These are phyloP conservation scores for Aspergillus bertholletiae DNA, from an alignment of 495 filamentous ascomycete genomes.

Conservation along the genomic window DNA sequence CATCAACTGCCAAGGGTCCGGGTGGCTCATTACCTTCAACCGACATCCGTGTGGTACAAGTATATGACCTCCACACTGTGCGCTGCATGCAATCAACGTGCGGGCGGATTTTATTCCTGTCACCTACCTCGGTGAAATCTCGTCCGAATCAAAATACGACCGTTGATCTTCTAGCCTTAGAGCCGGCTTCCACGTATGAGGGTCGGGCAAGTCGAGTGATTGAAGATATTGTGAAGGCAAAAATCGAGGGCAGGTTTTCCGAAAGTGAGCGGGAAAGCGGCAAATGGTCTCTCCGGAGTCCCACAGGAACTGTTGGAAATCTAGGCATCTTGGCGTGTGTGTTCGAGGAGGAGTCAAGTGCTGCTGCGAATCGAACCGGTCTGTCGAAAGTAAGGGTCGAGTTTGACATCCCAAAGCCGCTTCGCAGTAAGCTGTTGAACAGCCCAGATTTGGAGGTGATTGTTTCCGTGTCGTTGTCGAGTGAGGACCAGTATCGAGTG, in stretches of 20 bases:
- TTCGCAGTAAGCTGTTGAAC: slow-evolving; percentile 26
- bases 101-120: slow-evolving; percentile 70
- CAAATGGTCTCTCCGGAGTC: slow-evolving; percentile 73
- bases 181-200: slow-evolving; percentile 66
- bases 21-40: slow-evolving; percentile 26
- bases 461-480: slow-evolving; percentile 29
- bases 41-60: slow-evolving; percentile 72
- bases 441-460: slow-evolving; percentile 35
- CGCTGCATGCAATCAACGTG: slow-evolving; percentile 74
- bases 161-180: slow-evolving; percentile 56
- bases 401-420: slow-evolving; percentile 33
- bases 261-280: slow-evolving; percentile 74
- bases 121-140: slow-evolving; percentile 55
- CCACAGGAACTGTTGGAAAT: slow-evolving; percentile 54
- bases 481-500: slow-evolving; percentile 50
- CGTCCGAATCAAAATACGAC: slow-evolving; percentile 43
- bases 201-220: slow-evolving; percentile 70
- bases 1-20: slow-evolving; percentile 45
- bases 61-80: slow-evolving; percentile 64
- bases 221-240: slow-evolving; percentile 84
- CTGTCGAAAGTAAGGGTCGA: slow-evolving; percentile 34
- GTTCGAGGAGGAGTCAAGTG: slow-evolving; percentile 59
- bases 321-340: slow-evolving; percentile 70
- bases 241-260: slow-evolving; percentile 77
- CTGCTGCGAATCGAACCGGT: slow-evolving; percentile 22